Evolutionary conservation across 345 rosid species (phyloP), one percentile per base, ranked within the genome.

Genomic region (Sonneratia caseolaris): DNA sequence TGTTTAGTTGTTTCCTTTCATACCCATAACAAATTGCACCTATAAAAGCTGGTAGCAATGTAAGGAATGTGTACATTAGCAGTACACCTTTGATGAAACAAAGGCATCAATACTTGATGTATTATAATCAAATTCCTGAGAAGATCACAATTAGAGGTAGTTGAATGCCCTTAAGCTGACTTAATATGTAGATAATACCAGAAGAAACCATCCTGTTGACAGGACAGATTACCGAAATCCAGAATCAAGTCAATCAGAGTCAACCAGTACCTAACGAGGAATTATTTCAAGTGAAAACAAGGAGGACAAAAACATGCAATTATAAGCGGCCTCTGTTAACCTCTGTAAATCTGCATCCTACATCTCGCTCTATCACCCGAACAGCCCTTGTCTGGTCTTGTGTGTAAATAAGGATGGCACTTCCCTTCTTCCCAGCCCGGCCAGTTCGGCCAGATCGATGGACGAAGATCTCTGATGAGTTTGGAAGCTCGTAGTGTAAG

Each of bases 391-490:
- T n/a, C 69, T 96, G 94, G 9, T 89, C 91, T 47, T 65, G 80
- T 24, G 91, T 76, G 77, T 92, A 86, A 71, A 96, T 83, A 53
- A 96, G 88, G 77, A 96, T 89, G 3, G 94, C 91, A 82, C 77
- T 87, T 77, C 99, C 99, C 80, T 89, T 92, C 89, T 93, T 96
- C 38, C 99, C 98, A 70, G 99, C 99, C 74, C 99, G 97, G 24
- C 98, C 98, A 64, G 99, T 96, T 75, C 98, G 83, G 27, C 99
- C 99, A 66, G 99, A 89, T 53, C 99, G 92, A 73, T 96, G 99
- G 77, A 96, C 98, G 81, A 96, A 96, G 32, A 89, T 91, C 86
- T 96, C 99, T 18, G 97, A 80, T 24, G 75, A 62, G 82, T 88
- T 96, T 9, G 99, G 98, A 79, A 96, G 87, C 85, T 91, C 98